These are phyloP conservation scores for Lactarius trivialis DNA, from an alignment of 768 basidiomycete genomes.

Conservation along the genomic window DNA sequence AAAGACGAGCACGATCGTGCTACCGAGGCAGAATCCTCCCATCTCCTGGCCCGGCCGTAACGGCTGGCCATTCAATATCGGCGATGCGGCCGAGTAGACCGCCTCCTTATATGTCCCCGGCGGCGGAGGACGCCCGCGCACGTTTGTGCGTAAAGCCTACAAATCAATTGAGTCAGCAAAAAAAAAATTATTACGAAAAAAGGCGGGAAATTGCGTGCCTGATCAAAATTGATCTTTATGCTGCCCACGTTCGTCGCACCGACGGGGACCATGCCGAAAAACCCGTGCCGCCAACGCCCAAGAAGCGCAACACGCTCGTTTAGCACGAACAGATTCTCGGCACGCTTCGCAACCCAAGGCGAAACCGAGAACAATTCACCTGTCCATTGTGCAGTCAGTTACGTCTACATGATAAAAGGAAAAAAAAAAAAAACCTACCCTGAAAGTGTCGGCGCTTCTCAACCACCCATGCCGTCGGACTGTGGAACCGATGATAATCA, in stretches of 20 bases:
- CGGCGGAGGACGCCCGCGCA: constrained; percentile 62
- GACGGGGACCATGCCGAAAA: constrained; percentile 96
- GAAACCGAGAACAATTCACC: constrained; percentile 95
- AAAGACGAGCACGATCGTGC: constrained; percentile 94
- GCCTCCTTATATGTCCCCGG: constrained; percentile 90
- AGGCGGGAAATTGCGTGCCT: constrained; percentile 36
- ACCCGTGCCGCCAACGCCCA: constrained; percentile 91
- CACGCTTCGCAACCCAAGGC: constrained; percentile 88
- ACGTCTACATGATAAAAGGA: not conserved
- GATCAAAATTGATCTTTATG: constrained; percentile 94
- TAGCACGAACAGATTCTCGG: constrained; percentile 92
- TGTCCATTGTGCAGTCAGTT: constrained; percentile 26
- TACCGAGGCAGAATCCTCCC: constrained; percentile 94
- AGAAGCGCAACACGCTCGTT: constrained; percentile 96
- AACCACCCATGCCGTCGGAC: constrained; percentile 94
- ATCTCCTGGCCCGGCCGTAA: constrained; percentile 86
- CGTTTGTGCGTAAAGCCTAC: constrained; percentile 84
- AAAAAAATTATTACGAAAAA: not conserved
- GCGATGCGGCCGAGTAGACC: constrained; percentile 78
- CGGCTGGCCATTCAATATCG: constrained; percentile 82
- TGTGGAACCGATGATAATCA: constrained; percentile 97
- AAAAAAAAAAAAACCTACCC: constrained; percentile 41
- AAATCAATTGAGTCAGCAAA: constrained; percentile 1
- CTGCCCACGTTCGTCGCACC: constrained; percentile 98
- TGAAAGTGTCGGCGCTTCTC: constrained; percentile 93